phyloP scores from a whole-genome alignment of 345 rosid species.

The Citrus cavaleriei region DNA sequence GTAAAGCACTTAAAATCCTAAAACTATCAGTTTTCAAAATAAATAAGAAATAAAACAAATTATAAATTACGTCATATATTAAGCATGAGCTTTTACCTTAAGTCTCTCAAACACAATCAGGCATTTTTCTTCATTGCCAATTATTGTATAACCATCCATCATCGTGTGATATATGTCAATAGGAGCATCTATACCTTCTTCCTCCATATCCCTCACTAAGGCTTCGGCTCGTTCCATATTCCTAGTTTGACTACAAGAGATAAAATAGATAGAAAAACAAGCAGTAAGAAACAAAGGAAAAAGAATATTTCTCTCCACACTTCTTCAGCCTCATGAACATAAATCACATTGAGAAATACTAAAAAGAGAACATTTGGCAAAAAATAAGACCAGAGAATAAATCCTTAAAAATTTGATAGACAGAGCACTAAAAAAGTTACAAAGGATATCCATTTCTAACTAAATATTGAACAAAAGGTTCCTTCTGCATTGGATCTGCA shows the following conservation, averaged over 20 bases:
- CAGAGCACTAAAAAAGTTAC: background rate
- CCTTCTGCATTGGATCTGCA: background rate
- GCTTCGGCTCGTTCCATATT: slow-evolving; percentile 84
- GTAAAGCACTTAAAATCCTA: background rate
- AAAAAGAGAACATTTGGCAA: background rate
- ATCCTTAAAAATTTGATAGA: background rate
- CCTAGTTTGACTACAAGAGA: slow-evolving; percentile 56
- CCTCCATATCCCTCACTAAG: slow-evolving; percentile 93
- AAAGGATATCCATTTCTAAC: background rate
- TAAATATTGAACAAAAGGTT: background rate
- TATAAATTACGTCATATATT: background rate
- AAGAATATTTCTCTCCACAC: background rate
- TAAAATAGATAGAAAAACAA: slow-evolving; percentile 1
- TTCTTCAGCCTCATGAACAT: background rate
- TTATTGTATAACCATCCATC: slow-evolving; percentile 96
- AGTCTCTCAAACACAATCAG: slow-evolving; percentile 83
- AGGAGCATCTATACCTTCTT: slow-evolving; percentile 95
- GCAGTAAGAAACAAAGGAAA: background rate
- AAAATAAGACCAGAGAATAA: background rate
- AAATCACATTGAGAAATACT: background rate
- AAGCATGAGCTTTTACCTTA: slow-evolving; percentile 42
- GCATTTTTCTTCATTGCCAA: slow-evolving; percentile 81
- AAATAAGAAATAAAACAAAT: background rate
- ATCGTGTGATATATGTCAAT: slow-evolving; percentile 89
- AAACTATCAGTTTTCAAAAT: background rate